A percentile compares a stretch with the other conserved stretches of the same genome.
phyloP scores from a whole-genome alignment of 106 monocot species.

The Agapanthus africanus region DNA sequence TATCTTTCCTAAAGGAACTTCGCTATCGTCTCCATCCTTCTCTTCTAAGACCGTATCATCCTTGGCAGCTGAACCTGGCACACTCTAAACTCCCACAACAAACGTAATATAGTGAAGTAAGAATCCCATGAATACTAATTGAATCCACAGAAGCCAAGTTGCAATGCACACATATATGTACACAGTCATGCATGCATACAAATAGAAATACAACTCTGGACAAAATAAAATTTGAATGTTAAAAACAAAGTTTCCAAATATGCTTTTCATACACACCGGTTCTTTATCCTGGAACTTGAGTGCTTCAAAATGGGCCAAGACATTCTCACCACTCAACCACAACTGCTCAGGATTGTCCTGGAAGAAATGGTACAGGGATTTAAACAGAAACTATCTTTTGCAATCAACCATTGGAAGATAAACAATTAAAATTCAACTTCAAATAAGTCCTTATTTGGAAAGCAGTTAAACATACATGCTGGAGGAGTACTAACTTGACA shows the following conservation, averaged over 20 bases:
- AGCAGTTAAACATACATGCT: background rate
- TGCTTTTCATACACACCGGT: slow-evolving; percentile 13
- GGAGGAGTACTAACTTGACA: background rate
- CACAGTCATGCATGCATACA: background rate
- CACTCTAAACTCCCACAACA: slow-evolving; percentile 20
- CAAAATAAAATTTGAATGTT: background rate
- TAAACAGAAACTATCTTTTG: background rate
- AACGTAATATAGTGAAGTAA: background rate
- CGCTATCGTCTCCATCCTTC: slow-evolving; percentile 57
- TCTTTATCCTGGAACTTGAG: slow-evolving; percentile 45
- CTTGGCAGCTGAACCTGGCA: slow-evolving; percentile 22
- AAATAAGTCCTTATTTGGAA: background rate
- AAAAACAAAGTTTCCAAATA: background rate
- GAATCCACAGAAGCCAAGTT: background rate
- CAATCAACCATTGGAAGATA: background rate
- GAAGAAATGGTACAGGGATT: slow-evolving; percentile 7
- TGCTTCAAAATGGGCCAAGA: slow-evolving; percentile 73
- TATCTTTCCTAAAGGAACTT: slow-evolving; percentile 73
- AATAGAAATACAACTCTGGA: background rate
- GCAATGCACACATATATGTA: slow-evolving; percentile 3
- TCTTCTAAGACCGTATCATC: slow-evolving; percentile 37
- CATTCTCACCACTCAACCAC: slow-evolving; percentile 39
- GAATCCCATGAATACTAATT: background rate
- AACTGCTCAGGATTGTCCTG: slow-evolving; percentile 23
- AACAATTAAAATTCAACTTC: background rate